Base-by-base conservation (phyloP, 169 alveolate genomes). In the Eimeria sp. region DNA sequence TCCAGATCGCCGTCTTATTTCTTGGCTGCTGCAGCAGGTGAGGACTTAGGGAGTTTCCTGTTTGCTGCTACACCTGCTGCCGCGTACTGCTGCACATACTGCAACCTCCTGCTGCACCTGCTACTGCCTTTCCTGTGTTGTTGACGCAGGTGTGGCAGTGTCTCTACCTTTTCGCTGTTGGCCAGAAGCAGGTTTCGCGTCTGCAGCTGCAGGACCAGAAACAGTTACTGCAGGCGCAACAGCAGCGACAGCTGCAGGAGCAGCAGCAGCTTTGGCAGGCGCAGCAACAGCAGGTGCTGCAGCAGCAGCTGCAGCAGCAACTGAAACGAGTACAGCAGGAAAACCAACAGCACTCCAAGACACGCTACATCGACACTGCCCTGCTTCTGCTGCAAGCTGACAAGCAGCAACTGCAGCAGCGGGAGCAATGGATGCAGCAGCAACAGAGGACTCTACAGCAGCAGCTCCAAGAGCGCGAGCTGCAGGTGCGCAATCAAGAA, bases 381-480 rank as follows among this genome's bases (percentile, higher is more conserved):
- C 73, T 82, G 90, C 90, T 82, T 54, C 90, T 82, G 90, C 73
- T 82, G 70, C 90, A 82, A 72, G 70, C 90, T 20, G 90, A 82
- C 90, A 82, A 82, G 73, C 90, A 82, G 72, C 73, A 82, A 30
- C 70, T 82, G 90, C 90, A 82, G 72, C 90, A 82, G 90, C 67
- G 90, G 57, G 72, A 82, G 72, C 73, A 82, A 49, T 82, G 72
- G 73, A 70, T 82, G 43, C 90, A 82, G 73, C 90, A 82, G 90
- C 90, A 82, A 72, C 90, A 82, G 49, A 11, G 73, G 47, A 49
- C 14, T 63, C 72, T 82, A 9, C 90, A 82, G 73, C 90, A 82
- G 90, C 72, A 47, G 70, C 25, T 54, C 25, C 72, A 49, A 18
- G 51, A 51, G 57, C 90, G 90, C 67, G 90, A 82, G 90, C 49